phyloP scores from a whole-genome alignment of 352 stramenopile genomes.

The Globisporangium viniferum region DNA sequence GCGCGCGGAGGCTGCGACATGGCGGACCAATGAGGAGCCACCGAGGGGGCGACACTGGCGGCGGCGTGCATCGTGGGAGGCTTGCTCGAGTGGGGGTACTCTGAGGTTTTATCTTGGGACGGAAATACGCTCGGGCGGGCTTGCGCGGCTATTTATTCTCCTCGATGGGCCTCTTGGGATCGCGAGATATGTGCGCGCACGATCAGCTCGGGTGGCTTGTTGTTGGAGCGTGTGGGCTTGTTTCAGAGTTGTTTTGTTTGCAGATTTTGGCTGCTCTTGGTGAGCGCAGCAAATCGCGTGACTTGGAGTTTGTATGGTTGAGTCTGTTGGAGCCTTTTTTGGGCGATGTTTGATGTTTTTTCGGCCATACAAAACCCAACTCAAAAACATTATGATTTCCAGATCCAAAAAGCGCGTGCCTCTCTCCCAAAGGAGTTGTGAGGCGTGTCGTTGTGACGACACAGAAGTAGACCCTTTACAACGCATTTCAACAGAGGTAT shows the following conservation, averaged over 20 bases:
- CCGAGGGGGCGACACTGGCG: not conserved
- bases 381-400: not conserved
- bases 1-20: not conserved
- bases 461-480: not conserved
- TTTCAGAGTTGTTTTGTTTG: slow-evolving; percentile 10
- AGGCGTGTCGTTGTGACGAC: not conserved
- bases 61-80: not conserved
- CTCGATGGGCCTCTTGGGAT: too few relatives aligned
- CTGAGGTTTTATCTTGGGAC: not conserved
- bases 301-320: slow-evolving; percentile 7
- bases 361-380: not conserved
- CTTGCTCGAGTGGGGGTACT: not conserved
- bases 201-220: not conserved
- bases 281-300: not conserved
- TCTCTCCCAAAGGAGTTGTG: not conserved
- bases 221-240: not conserved
- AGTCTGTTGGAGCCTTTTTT: slow-evolving; percentile 2
- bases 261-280: not conserved
- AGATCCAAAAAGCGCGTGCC: not conserved
- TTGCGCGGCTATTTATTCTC: not conserved
- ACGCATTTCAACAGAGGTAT: too few relatives aligned
- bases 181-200: not conserved
- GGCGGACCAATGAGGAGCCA: not conserved
- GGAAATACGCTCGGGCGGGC: not conserved
- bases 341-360: not conserved